Evolutionary conservation across 83 land plant genomes (phyloP).

Genomic region (Diphasiastrum complanatum): DNA sequence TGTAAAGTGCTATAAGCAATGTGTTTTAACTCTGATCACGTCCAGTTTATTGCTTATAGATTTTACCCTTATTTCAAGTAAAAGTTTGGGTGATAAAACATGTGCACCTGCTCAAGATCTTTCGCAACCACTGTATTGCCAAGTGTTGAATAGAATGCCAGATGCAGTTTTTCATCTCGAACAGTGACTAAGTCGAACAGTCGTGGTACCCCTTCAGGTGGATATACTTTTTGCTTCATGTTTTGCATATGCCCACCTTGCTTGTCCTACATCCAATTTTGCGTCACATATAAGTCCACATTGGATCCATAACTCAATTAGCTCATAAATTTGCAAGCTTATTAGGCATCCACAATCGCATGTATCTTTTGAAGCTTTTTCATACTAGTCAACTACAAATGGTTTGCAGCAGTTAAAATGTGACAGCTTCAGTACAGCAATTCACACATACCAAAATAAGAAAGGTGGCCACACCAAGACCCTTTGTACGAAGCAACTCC

Average conservation of each 20-base stretch:
- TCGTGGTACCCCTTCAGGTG: slow-evolving; percentile 92
- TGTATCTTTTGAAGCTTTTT: neutral
- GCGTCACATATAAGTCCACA: neutral
- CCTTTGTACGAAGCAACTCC: slow-evolving; percentile 63
- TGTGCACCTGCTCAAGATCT: slow-evolving; percentile 76
- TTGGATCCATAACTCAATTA: neutral
- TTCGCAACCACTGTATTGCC: slow-evolving; percentile 87
- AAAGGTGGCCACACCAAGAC: slow-evolving; percentile 90
- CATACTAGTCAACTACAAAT: neutral
- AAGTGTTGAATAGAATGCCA: slow-evolving; percentile 76
- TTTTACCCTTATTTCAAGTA: neutral
- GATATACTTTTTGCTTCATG: slow-evolving; percentile 52
- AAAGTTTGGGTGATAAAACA: neutral
- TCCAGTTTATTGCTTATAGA: too few relatives aligned
- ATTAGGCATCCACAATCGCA: neutral
- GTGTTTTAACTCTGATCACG: too few relatives aligned
- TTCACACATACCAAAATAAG: slow-evolving; percentile 74
- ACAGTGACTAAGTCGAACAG: slow-evolving; percentile 80
- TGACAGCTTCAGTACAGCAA: neutral
- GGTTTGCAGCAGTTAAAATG: too few relatives aligned
- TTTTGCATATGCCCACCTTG: slow-evolving; percentile 50
- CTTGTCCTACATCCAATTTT: slow-evolving; percentile 58
- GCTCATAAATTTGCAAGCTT: neutral
- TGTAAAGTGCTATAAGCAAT: too few relatives aligned
- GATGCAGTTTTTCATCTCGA: slow-evolving; percentile 67